Conservation (phyloP, 1,139 yeast species). For the Diutina mesorugosa region DNA sequence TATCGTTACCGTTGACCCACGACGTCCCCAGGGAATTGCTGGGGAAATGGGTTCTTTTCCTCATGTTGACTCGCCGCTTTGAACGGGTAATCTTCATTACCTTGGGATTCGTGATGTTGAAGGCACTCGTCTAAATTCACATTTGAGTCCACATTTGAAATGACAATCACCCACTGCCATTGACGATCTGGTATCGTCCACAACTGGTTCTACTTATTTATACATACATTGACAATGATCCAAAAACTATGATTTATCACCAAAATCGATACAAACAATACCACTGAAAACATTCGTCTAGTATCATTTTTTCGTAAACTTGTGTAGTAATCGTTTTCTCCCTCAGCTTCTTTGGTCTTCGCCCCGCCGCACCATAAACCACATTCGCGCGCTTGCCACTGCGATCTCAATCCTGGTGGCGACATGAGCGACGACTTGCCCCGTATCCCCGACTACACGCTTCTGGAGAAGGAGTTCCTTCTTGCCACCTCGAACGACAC, state of each 20-base stretch:
- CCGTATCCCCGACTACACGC: constrained; percentile 62
- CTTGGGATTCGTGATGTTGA: not conserved
- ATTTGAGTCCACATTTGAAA: no score
- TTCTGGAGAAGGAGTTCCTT: constrained; percentile 68
- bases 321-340: not conserved
- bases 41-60: not conserved
- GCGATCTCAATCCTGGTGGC: not conserved
- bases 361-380: not conserved
- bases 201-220: no score
- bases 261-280: no score
- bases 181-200: no score
- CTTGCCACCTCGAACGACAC: constrained; percentile 22
- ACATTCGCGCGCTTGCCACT: not conserved
- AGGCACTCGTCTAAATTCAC: not conserved
- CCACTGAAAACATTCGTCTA: no score
- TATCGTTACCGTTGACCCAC: not conserved
- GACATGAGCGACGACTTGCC: constrained; percentile 1
- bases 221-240: no score
- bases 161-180: no score
- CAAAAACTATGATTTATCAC: no score
- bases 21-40: not conserved
- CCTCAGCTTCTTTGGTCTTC: not conserved
- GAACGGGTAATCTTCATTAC: not conserved
- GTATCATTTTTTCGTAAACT: no score
- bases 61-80: not conserved